Evolutionary conservation across 176 grass and related monocot species (phyloP), one percentile per base, ranked within the genome.

Genomic region (Oryza glumipatula): DNA sequence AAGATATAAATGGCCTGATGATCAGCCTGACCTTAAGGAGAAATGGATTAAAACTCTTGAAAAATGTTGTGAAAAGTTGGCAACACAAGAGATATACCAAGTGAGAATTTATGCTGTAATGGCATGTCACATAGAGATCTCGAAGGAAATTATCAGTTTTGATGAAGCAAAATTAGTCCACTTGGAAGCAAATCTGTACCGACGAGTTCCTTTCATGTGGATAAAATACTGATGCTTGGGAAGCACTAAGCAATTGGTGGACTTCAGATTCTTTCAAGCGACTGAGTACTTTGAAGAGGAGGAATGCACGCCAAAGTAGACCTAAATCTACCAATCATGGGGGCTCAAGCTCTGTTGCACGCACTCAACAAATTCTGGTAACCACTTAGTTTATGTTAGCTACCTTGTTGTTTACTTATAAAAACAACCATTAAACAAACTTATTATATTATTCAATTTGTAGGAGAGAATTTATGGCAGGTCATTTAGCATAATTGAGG

Each of bases 401-500:
- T 49, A 3, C 47, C 47, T 49, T 13, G 47, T 10, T 49, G 47
- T 49, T 49, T 49, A 49, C 9, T 49, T 49, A 49, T 14, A 13
- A 3, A 49, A 35, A 35, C 4, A 10, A 49, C 12, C 47, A 49
- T 49, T 49, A 15, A 14, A 14, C 47, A 13, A 0, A 49, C 9
- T 49, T 14, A 49, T 49, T 49, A 49, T 49, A 49, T 49, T 49
- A 12, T 49, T 49, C 9, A 49, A 49, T 49, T 49, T 49, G 47
- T 12, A 48, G 46, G 11, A 49, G 11, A 49, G 11, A 13, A 49
- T 1, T 3, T 52, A 74, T 33, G 72, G 24, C 13, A 73, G 23
- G 13, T 12, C 71, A 15, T 73, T 73, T 73, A 73, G 71, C 23
- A 6, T 73, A 49, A 48, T 73, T 16, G 43, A 73, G 71, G 22